Conservation (phyloP, 352 stramenopile species). For the Phytophthora melonis region DNA sequence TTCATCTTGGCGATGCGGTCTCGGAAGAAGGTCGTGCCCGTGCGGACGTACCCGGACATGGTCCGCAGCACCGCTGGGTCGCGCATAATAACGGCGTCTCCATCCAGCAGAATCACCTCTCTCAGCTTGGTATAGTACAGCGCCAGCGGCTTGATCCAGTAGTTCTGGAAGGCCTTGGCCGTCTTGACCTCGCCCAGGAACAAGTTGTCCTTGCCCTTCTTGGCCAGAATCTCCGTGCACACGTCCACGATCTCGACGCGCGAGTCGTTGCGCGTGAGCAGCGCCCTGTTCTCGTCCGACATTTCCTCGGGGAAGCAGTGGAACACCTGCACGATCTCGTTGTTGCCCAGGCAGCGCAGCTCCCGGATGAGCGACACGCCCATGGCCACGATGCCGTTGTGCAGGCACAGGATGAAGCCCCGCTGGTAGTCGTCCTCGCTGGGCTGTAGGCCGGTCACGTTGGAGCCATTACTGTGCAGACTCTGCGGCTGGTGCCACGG, state of each 20-base stretch:
- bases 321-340: constrained; percentile 35
- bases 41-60: constrained; percentile 49
- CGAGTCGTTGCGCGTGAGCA: constrained; percentile 56
- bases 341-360: constrained; percentile 35
- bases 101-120: constrained; percentile 65
- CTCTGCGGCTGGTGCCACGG: constrained; percentile 12
- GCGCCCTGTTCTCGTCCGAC: constrained; percentile 33
- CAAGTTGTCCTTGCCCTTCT: constrained; percentile 35
- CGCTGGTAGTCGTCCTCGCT: constrained; percentile 16
- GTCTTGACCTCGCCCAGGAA: constrained; percentile 33
- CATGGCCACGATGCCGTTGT: constrained; percentile 58
- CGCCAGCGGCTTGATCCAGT: constrained; percentile 71
- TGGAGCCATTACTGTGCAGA: constrained; percentile 10
- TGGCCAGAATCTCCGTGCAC: constrained; percentile 51
- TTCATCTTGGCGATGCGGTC: constrained; percentile 60
- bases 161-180: constrained; percentile 57
- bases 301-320: constrained; percentile 51
- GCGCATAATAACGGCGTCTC: constrained; percentile 56
- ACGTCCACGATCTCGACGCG: constrained; percentile 74
- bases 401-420: constrained; percentile 52
- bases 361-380: constrained; percentile 70
- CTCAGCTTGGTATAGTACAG: constrained; percentile 59
- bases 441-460: neutral
- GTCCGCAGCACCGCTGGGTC: constrained; percentile 49
- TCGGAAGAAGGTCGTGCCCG: constrained; percentile 74